Conservation (phyloP, 2,329 filamentous ascomycete species). For the Cladosporium velox region DNA sequence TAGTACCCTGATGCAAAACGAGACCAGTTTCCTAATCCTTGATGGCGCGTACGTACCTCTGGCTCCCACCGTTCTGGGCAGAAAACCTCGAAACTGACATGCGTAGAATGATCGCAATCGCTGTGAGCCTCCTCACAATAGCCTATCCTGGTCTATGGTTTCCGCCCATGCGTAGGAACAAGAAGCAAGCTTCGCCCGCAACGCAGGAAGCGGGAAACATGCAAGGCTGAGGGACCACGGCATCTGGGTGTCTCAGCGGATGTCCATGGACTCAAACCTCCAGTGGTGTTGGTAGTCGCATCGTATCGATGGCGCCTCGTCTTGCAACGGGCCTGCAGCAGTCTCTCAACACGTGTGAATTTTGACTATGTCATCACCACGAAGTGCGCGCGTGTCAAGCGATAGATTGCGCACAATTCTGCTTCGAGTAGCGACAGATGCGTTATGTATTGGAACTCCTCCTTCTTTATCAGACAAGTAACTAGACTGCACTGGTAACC, state of each 20-base stretch:
- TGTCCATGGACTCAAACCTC: background rate
- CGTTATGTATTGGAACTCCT: background rate
- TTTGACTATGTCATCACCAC: background rate
- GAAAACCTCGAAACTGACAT: background rate
- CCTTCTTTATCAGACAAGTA: background rate
- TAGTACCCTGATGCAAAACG: conserved; percentile 11
- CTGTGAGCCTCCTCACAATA: background rate
- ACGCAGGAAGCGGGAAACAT: background rate
- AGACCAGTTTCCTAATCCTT: conserved; percentile 6
- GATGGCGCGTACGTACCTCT: conserved; percentile 6
- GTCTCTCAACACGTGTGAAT: background rate
- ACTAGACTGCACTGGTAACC: background rate
- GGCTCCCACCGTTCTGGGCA: background rate
- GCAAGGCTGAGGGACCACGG: background rate
- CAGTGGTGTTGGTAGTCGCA: background rate
- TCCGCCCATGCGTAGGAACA: background rate
- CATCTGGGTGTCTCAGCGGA: background rate
- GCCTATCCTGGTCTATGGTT: conserved; percentile 9
- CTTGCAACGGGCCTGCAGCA: background rate
- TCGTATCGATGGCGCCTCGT: background rate
- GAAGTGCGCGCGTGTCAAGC: background rate
- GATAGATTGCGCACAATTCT: background rate
- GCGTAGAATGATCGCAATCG: background rate
- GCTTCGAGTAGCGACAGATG: background rate
- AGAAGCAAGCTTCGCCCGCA: background rate